These are phyloP conservation scores for Podospora pseudoanserina DNA, from an alignment of 495 filamentous ascomycete species.

Conservation along the genomic window DNA sequence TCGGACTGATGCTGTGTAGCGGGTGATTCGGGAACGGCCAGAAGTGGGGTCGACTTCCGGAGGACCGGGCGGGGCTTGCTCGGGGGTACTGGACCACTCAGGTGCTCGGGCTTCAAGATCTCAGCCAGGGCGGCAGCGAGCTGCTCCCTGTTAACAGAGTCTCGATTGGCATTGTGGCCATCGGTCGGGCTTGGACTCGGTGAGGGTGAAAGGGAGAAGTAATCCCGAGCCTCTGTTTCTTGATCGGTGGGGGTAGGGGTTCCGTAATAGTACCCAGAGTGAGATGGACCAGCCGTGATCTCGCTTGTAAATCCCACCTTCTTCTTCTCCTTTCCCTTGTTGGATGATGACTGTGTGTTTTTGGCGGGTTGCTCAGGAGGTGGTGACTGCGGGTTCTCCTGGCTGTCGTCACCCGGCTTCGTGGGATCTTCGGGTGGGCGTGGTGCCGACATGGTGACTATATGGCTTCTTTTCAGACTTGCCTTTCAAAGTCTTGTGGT, in stretches of 20 bases:
- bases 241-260: conserved; percentile 15
- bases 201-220: conserved; percentile 24
- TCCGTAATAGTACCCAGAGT: conserved; percentile 3
- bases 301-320: conserved; percentile 29
- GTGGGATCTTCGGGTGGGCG: conserved; percentile 7
- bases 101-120: conserved; percentile 24
- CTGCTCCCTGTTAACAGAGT: conserved; percentile 29
- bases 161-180: conserved; percentile 7
- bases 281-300: neutral
- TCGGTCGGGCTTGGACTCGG: conserved; percentile 15
- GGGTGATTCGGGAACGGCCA: conserved; percentile 10
- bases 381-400: neutral
- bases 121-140: conserved; percentile 23
- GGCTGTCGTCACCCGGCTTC: neutral
- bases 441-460: conserved; percentile 17
- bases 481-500: neutral
- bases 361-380: conserved; percentile 6
- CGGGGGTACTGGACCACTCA: conserved; percentile 15
- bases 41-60: conserved; percentile 19
- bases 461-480: neutral
- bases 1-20: conserved; percentile 23
- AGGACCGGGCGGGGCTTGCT: conserved; percentile 31
- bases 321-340: conserved; percentile 33
- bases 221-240: conserved; percentile 18
- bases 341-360: neutral